A percentile compares a stretch with the other conserved stretches of the same genome.
These are phyloP conservation scores for Eucalyptus guilfoylei DNA, from an alignment of 345 rosid genomes.

Conservation along the genomic window DNA sequence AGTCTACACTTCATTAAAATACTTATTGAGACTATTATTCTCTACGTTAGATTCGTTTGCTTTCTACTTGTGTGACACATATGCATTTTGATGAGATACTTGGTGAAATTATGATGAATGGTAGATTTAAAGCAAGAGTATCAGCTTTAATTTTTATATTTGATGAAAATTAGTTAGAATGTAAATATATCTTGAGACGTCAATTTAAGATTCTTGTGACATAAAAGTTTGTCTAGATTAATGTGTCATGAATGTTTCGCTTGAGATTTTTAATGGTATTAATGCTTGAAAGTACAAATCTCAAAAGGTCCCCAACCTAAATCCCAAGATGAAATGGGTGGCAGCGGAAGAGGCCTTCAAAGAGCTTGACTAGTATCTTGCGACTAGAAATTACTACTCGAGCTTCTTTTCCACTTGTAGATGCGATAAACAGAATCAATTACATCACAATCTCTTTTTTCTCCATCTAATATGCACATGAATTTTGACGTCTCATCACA, in stretches of 20 bases:
- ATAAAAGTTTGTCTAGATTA: not conserved
- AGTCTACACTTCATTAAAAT: not conserved
- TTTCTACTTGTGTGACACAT: not conserved
- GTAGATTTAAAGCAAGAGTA: not conserved
- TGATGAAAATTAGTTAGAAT: not conserved
- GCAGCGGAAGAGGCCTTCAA: not conserved
- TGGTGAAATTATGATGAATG: not conserved
- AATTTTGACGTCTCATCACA: not conserved
- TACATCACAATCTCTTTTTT: not conserved
- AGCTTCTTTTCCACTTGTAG: not conserved
- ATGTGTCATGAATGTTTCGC: not conserved
- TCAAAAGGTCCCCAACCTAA: not conserved
- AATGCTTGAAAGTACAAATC: not conserved
- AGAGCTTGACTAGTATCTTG: not conserved
- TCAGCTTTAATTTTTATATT: not conserved
- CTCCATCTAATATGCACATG: fast-evolving
- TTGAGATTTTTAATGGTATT: not conserved
- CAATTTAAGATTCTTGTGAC: not conserved
- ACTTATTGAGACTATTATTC: not conserved
- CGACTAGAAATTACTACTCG: not conserved
- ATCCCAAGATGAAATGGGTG: not conserved
- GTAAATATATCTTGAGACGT: fast-evolving
- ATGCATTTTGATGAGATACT: not conserved
- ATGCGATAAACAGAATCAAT: fast-evolving
- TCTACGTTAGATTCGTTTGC: fast-evolving